Conservation (phyloP, 495 filamentous ascomycete species). For the Entonaema liquescens region DNA sequence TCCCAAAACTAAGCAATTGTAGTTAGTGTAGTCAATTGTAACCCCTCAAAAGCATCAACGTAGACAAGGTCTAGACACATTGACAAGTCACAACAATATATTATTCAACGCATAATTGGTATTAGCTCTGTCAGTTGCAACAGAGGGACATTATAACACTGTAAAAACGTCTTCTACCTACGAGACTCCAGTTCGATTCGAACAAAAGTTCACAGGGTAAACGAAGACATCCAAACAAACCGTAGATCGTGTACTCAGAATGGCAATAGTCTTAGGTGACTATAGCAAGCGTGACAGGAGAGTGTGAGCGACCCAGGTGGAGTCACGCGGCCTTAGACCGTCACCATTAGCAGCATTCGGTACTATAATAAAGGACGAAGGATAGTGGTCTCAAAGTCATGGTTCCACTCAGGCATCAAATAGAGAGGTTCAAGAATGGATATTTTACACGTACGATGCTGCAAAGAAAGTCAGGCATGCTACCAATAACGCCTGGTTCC, state of each 20-base stretch:
- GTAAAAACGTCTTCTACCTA: not conserved
- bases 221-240: not conserved
- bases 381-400: not conserved
- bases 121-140: not conserved
- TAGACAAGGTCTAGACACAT: not conserved
- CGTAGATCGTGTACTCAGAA: not conserved
- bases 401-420: not conserved
- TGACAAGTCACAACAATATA: not conserved
- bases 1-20: not conserved
- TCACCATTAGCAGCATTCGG: not conserved
- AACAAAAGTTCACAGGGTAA: too few relatives aligned
- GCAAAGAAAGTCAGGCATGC: not conserved
- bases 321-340: not conserved
- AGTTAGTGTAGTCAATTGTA: not conserved
- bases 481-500: not conserved
- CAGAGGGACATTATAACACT: not conserved
- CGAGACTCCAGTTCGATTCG: not conserved
- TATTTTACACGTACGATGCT: conserved; percentile 5
- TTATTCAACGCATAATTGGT: not conserved
- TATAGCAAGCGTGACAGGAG: not conserved
- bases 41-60: not conserved
- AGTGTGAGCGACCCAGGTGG: not conserved
- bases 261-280: not conserved
- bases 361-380: not conserved
- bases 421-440: not conserved